Evolutionary conservation across 192 early-diverging fungal species (phyloP).

Genomic region (Coemansia sp.): DNA sequence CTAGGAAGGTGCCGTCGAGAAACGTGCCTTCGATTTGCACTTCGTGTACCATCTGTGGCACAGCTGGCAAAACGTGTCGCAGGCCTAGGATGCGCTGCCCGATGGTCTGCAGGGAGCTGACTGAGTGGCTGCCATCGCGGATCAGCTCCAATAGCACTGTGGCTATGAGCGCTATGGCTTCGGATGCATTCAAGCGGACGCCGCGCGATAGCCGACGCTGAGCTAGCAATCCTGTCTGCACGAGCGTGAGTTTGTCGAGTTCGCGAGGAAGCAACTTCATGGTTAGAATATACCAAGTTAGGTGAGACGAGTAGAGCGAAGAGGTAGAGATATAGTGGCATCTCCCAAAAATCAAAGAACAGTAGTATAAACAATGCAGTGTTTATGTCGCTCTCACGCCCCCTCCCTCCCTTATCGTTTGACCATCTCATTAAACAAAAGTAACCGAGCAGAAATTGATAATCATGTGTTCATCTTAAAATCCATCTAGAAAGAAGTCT

Average conservation of each 20-base stretch:
- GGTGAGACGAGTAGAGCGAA: neutral
- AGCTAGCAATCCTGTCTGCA: constrained; percentile 84
- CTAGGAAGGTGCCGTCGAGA: constrained; percentile 88
- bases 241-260: constrained; percentile 88
- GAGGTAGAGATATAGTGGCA: neutral
- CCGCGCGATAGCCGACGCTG: constrained; percentile 90
- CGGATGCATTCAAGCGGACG: constrained; percentile 80
- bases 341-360: neutral
- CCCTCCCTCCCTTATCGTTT: neutral
- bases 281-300: neutral
- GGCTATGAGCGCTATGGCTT: constrained; percentile 86
- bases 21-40: constrained; percentile 94
- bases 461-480: neutral
- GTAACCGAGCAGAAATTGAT: neutral
- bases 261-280: constrained; percentile 89
- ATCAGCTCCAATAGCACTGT: constrained; percentile 84
- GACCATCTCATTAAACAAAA: neutral
- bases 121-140: constrained; percentile 82
- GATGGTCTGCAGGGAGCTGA: constrained; percentile 83
- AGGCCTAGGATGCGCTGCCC: constrained; percentile 86
- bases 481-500: neutral
- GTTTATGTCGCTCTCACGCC: neutral
- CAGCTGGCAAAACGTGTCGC: constrained; percentile 75
- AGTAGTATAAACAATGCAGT: neutral
- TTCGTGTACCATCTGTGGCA: constrained; percentile 67